A percentile compares a stretch with the other conserved stretches of the same genome.
Evolutionary conservation across 495 filamentous ascomycete genomes (phyloP).

Genomic region (Penicillium turbatum): DNA sequence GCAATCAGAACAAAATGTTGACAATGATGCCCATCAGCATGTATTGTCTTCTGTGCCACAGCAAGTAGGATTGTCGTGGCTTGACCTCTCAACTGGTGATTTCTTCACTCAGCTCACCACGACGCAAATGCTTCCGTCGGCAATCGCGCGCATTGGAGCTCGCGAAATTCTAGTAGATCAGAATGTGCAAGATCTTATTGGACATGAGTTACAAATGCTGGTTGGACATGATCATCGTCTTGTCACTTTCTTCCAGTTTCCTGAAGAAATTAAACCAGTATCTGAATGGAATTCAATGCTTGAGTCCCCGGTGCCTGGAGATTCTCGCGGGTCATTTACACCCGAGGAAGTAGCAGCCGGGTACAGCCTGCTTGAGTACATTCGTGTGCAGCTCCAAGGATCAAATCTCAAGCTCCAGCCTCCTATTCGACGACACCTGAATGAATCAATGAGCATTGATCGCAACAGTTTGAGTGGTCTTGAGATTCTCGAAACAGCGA

Average conservation of each 20-base stretch:
- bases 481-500: slow-evolving; percentile 80
- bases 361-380: slow-evolving; percentile 73
- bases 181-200: slow-evolving; percentile 46
- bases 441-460: slow-evolving; percentile 86
- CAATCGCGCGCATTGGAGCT: slow-evolving; percentile 75
- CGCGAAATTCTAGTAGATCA: slow-evolving; percentile 79
- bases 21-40: slow-evolving; percentile 24
- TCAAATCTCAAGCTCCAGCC: slow-evolving; percentile 81
- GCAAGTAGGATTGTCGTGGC: slow-evolving; percentile 79
- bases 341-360: slow-evolving; percentile 57
- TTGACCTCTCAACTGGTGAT: slow-evolving; percentile 90
- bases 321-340: slow-evolving; percentile 40
- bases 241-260: slow-evolving; percentile 41
- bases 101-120: slow-evolving; percentile 85
- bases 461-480: slow-evolving; percentile 83
- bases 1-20: slow-evolving; percentile 19
- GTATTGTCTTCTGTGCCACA: slow-evolving; percentile 37
- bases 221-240: slow-evolving; percentile 43
- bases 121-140: slow-evolving; percentile 65
- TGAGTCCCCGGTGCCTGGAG: slow-evolving; percentile 54
- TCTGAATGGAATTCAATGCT: slow-evolving; percentile 72
- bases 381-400: slow-evolving; percentile 70
- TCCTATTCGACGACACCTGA: slow-evolving; percentile 63
- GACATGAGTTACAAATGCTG: slow-evolving; percentile 39
- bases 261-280: slow-evolving; percentile 37